These are phyloP conservation scores for Neurospora sp. DNA, from an alignment of 495 filamentous ascomycete genomes.

Conservation along the genomic window DNA sequence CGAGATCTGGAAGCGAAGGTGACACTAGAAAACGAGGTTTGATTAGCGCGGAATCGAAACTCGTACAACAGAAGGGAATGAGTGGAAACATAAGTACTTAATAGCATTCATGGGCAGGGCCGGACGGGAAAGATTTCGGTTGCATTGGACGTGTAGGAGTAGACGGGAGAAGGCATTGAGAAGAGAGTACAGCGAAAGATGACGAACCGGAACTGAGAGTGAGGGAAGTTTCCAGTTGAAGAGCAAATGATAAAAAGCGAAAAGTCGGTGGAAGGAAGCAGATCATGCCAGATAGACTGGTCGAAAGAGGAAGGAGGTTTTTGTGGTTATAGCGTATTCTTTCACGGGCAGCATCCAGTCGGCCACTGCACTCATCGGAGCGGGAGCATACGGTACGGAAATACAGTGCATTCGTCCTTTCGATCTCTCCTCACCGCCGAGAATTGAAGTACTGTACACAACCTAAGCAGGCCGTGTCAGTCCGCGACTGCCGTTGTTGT, in stretches of 20 bases:
- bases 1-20: slow-evolving; percentile 16
- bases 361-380: neutral
- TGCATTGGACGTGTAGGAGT: neutral
- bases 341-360: neutral
- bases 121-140: neutral
- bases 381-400: neutral
- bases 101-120: neutral
- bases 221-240: neutral
- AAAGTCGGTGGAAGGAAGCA: neutral
- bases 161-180: neutral
- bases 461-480: neutral
- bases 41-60: neutral
- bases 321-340: neutral
- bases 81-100: neutral
- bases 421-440: neutral
- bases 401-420: neutral
- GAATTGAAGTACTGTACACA: neutral
- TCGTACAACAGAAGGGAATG: neutral
- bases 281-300: neutral
- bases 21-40: slow-evolving; percentile 1
- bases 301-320: neutral
- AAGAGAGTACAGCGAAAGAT: neutral
- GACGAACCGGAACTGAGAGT: neutral
- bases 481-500: neutral
- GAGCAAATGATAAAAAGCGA: neutral